These are phyloP conservation scores for Cucurbita maxima DNA, from an alignment of 306 rosid genomes.

Conservation along the genomic window DNA sequence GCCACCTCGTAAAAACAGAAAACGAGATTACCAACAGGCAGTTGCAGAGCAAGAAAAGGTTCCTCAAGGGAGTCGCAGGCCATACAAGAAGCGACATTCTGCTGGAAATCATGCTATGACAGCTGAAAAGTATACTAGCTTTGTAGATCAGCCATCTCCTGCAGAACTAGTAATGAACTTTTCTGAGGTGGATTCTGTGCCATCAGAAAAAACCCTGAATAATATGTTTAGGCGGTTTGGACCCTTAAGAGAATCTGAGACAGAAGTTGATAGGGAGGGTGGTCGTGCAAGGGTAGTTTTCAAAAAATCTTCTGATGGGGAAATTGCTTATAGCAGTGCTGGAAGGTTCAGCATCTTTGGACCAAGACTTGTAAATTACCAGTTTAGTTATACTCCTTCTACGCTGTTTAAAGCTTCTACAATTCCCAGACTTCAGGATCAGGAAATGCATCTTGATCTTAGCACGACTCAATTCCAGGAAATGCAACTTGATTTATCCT, in stretches of 20 bases:
- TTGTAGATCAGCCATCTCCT: constrained; percentile 58
- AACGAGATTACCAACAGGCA: constrained; percentile 32
- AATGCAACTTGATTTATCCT: constrained; percentile 29
- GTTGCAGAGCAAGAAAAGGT: constrained; percentile 39
- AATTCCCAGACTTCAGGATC: constrained; percentile 44
- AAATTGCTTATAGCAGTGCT: constrained; percentile 75
- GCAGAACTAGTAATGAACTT: constrained; percentile 86
- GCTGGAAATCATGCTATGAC: constrained; percentile 20
- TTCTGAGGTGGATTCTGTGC: constrained; percentile 69
- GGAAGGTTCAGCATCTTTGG: constrained; percentile 87
- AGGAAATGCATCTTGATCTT: constrained; percentile 64
- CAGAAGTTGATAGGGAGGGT: constrained; percentile 77
- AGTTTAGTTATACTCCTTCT: constrained; percentile 63
- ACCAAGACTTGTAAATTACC: constrained; percentile 54
- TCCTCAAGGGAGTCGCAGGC: constrained; percentile 46
- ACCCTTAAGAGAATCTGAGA: constrained; percentile 74
- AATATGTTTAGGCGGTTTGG: constrained; percentile 88
- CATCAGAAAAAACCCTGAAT: constrained; percentile 60
- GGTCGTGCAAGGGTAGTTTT: constrained; percentile 92
- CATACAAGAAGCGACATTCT: constrained; percentile 55
- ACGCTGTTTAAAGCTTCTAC: constrained; percentile 56
- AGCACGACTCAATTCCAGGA: constrained; percentile 23
- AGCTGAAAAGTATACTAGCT: constrained; percentile 53
- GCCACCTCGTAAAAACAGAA: constrained; percentile 35
- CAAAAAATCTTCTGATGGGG: constrained; percentile 69